Conservation (phyloP, 208 protist genomes). For the Crithidia sp. region DNA sequence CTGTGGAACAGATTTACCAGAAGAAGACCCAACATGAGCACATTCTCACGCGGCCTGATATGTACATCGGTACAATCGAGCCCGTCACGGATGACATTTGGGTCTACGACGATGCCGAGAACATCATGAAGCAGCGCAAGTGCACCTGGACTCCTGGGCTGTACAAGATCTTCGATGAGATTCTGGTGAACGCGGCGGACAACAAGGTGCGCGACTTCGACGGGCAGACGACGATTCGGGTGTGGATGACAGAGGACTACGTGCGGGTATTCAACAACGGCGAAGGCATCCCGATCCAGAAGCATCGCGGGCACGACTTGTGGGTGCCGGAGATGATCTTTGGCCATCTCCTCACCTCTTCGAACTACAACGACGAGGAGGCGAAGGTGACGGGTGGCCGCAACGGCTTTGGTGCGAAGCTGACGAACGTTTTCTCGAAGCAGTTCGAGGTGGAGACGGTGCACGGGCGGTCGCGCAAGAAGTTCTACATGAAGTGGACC, state of each 20-base stretch:
- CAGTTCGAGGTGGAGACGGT: slow-evolving; percentile 98
- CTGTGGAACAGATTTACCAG: slow-evolving; percentile 97
- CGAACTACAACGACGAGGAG: slow-evolving; percentile 99
- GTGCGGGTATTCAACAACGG: slow-evolving; percentile 99
- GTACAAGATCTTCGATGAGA: slow-evolving; percentile 99
- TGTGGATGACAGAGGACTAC: slow-evolving; percentile 96
- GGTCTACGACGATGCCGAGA: slow-evolving; percentile 93
- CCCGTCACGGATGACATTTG: slow-evolving; percentile 94
- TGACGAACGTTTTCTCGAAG: slow-evolving; percentile 99
- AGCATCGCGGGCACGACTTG: slow-evolving; percentile 97
- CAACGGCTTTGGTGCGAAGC: slow-evolving; percentile 99
- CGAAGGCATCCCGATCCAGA: slow-evolving; percentile 97
- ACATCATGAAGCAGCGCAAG: slow-evolving; percentile 93
- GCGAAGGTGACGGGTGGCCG: slow-evolving; percentile 96
- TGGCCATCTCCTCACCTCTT: slow-evolving; percentile 98
- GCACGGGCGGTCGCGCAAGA: slow-evolving; percentile 90
- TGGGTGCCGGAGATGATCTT: slow-evolving; percentile 99
- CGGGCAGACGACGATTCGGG: slow-evolving; percentile 92
- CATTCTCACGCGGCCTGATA: slow-evolving; percentile 98
- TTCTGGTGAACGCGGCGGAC: slow-evolving; percentile 99
- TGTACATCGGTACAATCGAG: slow-evolving; percentile 98
- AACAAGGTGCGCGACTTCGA: slow-evolving; percentile 97
- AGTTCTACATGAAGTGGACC: slow-evolving; percentile 96
- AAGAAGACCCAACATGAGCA: slow-evolving; percentile 98
- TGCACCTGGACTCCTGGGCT: slow-evolving; percentile 98